Evolutionary conservation across 2,329 filamentous ascomycete species (phyloP), one percentile per base, ranked within the genome.

Genomic region (Nemania sp.): DNA sequence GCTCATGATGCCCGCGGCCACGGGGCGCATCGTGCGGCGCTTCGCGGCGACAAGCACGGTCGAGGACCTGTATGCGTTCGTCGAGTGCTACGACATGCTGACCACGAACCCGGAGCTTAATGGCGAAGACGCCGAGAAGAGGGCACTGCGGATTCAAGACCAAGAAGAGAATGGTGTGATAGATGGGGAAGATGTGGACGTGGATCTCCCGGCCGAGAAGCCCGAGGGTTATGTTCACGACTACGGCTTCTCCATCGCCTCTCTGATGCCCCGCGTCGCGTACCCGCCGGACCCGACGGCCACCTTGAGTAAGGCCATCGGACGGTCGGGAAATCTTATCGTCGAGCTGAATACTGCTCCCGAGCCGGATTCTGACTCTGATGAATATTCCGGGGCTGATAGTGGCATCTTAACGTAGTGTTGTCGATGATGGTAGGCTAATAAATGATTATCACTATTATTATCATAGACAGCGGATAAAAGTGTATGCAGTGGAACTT

Each of bases 31-130:
- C 2, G 82, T 96, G 51, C 82, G 93, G 36, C 83, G 82, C 44
- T 97, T 99, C 69, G 71, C 77, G 0, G 77, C 80, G 1, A 77
- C 83, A n/a, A 83, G 89, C 0, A 79, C 81, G 2, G 76, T 97
- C 31, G 93, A 97, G 68, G 91, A 97, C 66, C 75, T 99, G 5
- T 97, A 97, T 71, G 94, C 93, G 0, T 97, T 96, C 73, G 91
- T 97, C 2, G 94, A 99, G 68, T 97, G 93, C 73, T 87, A 91
- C 68, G 86, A 90, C 47, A 63, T 88, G 11, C 26, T 59, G 23
- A 60, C 52, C 19, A 60, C 55, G n/a, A 60, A 60, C 37, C 51
- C 58, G 3, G 58, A 60, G 5, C 64, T 91, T 2, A 70, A 67
- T 19, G 59, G 57, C 30, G 59, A 57, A 19, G 55, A 59, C 14